These are phyloP conservation scores for Stentor coeruleus DNA, from an alignment of 73 alveolate genomes.

Conservation along the genomic window DNA sequence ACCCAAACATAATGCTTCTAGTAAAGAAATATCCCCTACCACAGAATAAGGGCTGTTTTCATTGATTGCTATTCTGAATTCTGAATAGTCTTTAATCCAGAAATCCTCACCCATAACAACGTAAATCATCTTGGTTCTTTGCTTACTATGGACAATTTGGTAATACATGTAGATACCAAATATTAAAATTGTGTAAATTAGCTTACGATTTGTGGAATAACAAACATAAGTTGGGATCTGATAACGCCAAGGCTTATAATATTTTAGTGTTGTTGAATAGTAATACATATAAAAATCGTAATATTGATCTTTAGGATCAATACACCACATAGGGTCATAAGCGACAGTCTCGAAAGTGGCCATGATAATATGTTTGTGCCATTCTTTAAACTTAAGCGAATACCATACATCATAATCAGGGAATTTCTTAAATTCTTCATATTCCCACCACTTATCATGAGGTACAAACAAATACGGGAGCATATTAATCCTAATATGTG, in stretches of 20 bases:
- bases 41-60: neutral
- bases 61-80: neutral
- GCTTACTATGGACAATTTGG: neutral
- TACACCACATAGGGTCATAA: neutral
- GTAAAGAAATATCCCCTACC: too few relatives aligned
- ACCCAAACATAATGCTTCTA: too few relatives aligned
- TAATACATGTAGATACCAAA: neutral
- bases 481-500: too few relatives aligned
- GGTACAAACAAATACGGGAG: neutral
- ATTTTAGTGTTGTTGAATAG: neutral
- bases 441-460: conserved; percentile 8
- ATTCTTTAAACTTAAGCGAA: neutral
- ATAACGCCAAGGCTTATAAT: neutral
- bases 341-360: neutral
- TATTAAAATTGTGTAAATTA: neutral
- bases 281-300: neutral
- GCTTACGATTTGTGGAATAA: neutral
- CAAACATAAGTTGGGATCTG: neutral
- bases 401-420: neutral
- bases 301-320: neutral
- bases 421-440: neutral
- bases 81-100: neutral
- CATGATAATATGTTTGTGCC: neutral
- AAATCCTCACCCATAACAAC: neutral
- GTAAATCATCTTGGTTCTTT: neutral